Evolutionary conservation across 495 filamentous ascomycete species (phyloP).

Genomic region (Annulohypoxylon maeteangense): DNA sequence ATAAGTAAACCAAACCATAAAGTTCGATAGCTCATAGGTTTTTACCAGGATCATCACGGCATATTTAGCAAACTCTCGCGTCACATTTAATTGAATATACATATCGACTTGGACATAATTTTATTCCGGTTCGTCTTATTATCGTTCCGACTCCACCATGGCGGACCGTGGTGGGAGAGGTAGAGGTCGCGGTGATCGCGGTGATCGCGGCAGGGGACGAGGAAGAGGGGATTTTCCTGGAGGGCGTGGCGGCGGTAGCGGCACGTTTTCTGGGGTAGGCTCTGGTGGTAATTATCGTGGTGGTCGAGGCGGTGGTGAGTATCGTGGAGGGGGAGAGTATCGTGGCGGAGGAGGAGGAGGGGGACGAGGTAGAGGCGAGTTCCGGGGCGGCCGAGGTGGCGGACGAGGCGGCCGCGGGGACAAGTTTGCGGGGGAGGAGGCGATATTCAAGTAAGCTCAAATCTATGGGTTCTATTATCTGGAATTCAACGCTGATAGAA

Average conservation of each 20-base stretch:
- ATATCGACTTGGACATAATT: neutral
- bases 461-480: neutral
- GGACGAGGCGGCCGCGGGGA: conserved; percentile 32
- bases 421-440: conserved; percentile 31
- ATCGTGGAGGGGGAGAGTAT: conserved; percentile 17
- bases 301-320: conserved; percentile 3
- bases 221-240: conserved; percentile 40
- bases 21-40: conserved; percentile 8
- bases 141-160: conserved; percentile 10
- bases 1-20: neutral
- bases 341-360: conserved; percentile 20
- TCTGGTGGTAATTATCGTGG: conserved; percentile 28
- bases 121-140: neutral
- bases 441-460: conserved; percentile 48
- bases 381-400: conserved; percentile 20
- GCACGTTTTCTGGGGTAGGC: conserved; percentile 38
- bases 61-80: neutral
- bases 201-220: conserved; percentile 22
- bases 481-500: conserved; percentile 14
- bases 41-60: neutral
- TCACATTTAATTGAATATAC: neutral
- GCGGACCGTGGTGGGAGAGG: conserved; percentile 42
- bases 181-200: conserved; percentile 43
- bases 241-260: conserved; percentile 39
- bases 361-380: conserved; percentile 35